Evolutionary conservation across 164 flowering plant genomes (phyloP).

Genomic region (Amborella trichopoda): DNA sequence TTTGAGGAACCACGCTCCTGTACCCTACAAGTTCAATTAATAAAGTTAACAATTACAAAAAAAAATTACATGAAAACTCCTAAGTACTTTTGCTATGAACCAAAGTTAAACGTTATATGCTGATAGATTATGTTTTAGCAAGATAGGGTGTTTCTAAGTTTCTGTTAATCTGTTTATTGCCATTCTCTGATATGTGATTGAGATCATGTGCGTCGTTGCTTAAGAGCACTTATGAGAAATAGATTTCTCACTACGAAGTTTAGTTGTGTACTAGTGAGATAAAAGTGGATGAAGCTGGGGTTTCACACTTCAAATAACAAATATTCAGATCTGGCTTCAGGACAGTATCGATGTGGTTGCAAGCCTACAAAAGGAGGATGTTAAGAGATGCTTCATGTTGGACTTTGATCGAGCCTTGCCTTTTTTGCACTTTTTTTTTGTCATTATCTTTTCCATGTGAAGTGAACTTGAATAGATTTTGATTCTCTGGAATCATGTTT

Average conservation of each 20-base stretch:
- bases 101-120: too few species aligned
- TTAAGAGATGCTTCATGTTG: slow-evolving; percentile 94
- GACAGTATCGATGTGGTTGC: slow-evolving; percentile 97
- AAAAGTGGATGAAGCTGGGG: slow-evolving; percentile 92
- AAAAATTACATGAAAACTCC: neutral
- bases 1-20: too few species aligned
- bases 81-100: neutral
- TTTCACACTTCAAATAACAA: slow-evolving; percentile 86
- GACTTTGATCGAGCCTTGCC: slow-evolving; percentile 94
- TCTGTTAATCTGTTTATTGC: neutral
- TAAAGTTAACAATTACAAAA: too few species aligned
- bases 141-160: too few species aligned
- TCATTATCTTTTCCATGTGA: too few species aligned
- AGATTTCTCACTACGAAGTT: neutral
- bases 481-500: too few species aligned
- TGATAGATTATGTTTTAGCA: too few species aligned
- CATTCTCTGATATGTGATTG: neutral
- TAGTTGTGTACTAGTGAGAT: slow-evolving; percentile 52
- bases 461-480: too few species aligned
- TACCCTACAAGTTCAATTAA: too few species aligned
- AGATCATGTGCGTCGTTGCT: neutral
- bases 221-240: neutral
- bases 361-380: slow-evolving; percentile 95
- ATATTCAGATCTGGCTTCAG: slow-evolving; percentile 93
- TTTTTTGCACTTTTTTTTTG: too few species aligned